phyloP scores from a whole-genome alignment of 2,329 filamentous ascomycete species.

The Dactylellina drechsleri region DNA sequence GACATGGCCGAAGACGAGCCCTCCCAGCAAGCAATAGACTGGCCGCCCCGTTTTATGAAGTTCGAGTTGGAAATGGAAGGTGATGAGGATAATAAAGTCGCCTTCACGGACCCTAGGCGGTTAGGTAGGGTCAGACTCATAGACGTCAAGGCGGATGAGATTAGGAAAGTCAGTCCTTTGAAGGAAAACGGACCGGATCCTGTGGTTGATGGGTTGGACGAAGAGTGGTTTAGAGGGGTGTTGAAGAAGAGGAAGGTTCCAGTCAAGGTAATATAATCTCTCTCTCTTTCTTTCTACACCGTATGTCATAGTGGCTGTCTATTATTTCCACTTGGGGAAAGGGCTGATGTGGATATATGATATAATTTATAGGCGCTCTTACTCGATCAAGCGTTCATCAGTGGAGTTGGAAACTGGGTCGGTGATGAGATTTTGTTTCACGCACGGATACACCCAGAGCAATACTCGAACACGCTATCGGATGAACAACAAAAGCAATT shows the following conservation, averaged over 20 bases:
- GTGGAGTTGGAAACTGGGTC: conserved; percentile 97
- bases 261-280: conserved; percentile 69
- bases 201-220: conserved; percentile 82
- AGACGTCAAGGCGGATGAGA: conserved; percentile 77
- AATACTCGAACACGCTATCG: conserved; percentile 84
- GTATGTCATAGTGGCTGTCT: too few species aligned
- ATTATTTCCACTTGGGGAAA: too few species aligned
- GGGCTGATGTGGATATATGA: background rate
- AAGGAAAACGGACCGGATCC: conserved; percentile 95
- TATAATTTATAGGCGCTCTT: conserved; percentile 70
- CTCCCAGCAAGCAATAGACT: conserved; percentile 63
- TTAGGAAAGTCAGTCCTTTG: conserved; percentile 79
- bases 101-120: conserved; percentile 84
- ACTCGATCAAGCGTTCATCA: conserved; percentile 86
- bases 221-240: conserved; percentile 77
- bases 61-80: conserved; percentile 67
- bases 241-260: conserved; percentile 81
- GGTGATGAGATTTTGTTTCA: conserved; percentile 93
- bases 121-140: conserved; percentile 83
- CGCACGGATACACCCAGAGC: conserved; percentile 87
- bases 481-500: conserved; percentile 77
- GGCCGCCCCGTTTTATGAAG: conserved; percentile 92
- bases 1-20: conserved; percentile 60
- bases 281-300: too few species aligned
- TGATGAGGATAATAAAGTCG: conserved; percentile 63